Evolutionary conservation across 2,329 filamentous ascomycete genomes (phyloP).

Genomic region (Bipolaris zeicola): DNA sequence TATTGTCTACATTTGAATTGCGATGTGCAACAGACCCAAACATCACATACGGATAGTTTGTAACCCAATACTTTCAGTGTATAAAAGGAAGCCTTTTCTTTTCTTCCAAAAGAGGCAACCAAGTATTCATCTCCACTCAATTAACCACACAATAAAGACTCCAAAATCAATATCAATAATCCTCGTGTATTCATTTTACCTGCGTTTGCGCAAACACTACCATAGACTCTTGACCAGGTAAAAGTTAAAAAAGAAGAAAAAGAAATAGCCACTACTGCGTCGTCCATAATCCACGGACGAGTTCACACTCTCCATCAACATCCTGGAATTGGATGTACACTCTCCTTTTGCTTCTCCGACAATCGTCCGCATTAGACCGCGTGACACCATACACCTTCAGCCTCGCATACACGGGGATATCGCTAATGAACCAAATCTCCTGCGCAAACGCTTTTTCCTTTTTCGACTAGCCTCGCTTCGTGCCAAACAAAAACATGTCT

Average conservation of each 20-base stretch:
- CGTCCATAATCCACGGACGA: no score
- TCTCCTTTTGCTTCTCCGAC: not conserved
- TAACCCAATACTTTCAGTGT: no score
- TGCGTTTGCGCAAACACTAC: not conserved
- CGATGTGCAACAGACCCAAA: no score
- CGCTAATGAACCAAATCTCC: conserved; percentile 10
- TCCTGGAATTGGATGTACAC: not conserved
- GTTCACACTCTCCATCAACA: not conserved
- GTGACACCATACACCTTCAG: not conserved
- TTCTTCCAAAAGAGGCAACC: no score
- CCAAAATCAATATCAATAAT: not conserved
- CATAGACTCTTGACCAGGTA: not conserved
- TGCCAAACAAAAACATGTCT: conserved; percentile 8
- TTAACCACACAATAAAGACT: not conserved
- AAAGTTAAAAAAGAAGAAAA: not conserved
- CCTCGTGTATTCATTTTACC: not conserved
- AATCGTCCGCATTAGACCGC: not conserved
- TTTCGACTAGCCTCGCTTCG: not conserved
- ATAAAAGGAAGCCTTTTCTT: no score
- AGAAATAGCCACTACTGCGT: not conserved
- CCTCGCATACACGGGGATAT: conserved; percentile 12
- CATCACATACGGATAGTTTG: no score
- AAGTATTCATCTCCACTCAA: not conserved
- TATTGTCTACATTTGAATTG: no score
- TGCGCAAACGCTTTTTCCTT: conserved; percentile 3